Evolutionary conservation across 768 basidiomycete species (phyloP).

Genomic region (Ramaria rubella): DNA sequence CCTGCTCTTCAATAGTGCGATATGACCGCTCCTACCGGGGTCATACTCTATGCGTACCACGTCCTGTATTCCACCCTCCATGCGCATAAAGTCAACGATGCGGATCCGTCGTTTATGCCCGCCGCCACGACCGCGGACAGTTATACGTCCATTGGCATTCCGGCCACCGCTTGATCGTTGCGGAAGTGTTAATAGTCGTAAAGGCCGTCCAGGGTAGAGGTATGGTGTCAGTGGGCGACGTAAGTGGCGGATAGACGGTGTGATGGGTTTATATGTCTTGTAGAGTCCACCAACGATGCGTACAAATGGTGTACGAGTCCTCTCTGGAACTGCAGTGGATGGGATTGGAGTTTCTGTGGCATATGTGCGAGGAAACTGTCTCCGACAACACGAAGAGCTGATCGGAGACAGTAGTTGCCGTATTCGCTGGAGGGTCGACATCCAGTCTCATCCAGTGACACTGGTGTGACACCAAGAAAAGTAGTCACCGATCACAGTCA

Average conservation of each 20-base stretch:
- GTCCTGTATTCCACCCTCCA: slow-evolving; percentile 74
- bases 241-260: slow-evolving; percentile 82
- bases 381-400: slow-evolving; percentile 13
- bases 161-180: slow-evolving; percentile 83
- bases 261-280: slow-evolving; percentile 87
- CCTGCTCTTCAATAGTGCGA: slow-evolving; percentile 75
- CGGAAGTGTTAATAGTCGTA: slow-evolving; percentile 75
- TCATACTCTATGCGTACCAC: slow-evolving; percentile 96
- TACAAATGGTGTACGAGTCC: slow-evolving; percentile 1
- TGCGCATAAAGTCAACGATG: slow-evolving; percentile 76
- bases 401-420: slow-evolving; percentile 16
- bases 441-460: too few relatives aligned
- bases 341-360: slow-evolving; percentile 30
- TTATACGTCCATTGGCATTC: slow-evolving; percentile 71
- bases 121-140: slow-evolving; percentile 84
- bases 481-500: neutral
- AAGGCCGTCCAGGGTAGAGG: slow-evolving; percentile 78
- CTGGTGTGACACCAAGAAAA: neutral
- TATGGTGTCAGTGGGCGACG: slow-evolving; percentile 77
- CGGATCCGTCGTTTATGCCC: slow-evolving; percentile 86
- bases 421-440: neutral
- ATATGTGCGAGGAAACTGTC: slow-evolving; percentile 20
- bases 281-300: slow-evolving; percentile 37
- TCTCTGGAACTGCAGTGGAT: slow-evolving; percentile 22
- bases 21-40: slow-evolving; percentile 89